A percentile compares a stretch with the other conserved stretches of the same genome.
phyloP scores from a whole-genome alignment of 2,329 filamentous ascomycete genomes.

The Ceratocystis colombiana region DNA sequence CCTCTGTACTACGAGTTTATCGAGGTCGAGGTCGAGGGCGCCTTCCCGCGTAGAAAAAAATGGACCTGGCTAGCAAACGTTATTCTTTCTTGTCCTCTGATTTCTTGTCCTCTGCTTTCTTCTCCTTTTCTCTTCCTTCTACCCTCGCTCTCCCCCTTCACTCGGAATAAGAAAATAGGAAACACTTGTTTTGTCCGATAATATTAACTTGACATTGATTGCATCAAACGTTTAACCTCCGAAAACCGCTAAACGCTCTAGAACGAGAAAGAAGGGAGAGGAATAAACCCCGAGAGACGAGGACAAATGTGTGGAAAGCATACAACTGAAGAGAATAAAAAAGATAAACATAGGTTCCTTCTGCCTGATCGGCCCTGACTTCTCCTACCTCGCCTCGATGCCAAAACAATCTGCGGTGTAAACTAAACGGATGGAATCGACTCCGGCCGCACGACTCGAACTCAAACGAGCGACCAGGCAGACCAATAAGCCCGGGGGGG shows the following conservation, averaged over 20 bases:
- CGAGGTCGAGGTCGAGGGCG: neutral
- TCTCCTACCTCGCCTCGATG: neutral
- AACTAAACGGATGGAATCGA: conserved; percentile 5
- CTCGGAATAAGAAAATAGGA: neutral
- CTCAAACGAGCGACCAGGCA: conserved; percentile 4
- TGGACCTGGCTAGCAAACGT: neutral
- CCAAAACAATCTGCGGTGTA: conserved; percentile 11
- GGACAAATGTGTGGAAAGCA: neutral
- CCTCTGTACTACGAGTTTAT: too few species aligned
- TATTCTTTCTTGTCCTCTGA: neutral
- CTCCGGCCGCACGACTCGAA: conserved; percentile 11
- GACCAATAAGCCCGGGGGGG: neutral
- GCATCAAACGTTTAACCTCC: neutral
- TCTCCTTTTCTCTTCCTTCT: neutral
- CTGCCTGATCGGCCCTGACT: neutral
- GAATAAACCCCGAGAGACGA: neutral
- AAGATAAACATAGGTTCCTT: neutral
- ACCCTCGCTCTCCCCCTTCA: neutral
- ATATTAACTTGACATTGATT: neutral
- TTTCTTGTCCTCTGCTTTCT: neutral
- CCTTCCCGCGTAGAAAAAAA: neutral
- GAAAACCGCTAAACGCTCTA: conserved; percentile 6
- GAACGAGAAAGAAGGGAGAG: neutral
- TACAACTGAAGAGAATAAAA: neutral
- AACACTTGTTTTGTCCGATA: neutral